These are phyloP conservation scores for Quercus bicolor DNA, from an alignment of 306 rosid species.

Conservation along the genomic window DNA sequence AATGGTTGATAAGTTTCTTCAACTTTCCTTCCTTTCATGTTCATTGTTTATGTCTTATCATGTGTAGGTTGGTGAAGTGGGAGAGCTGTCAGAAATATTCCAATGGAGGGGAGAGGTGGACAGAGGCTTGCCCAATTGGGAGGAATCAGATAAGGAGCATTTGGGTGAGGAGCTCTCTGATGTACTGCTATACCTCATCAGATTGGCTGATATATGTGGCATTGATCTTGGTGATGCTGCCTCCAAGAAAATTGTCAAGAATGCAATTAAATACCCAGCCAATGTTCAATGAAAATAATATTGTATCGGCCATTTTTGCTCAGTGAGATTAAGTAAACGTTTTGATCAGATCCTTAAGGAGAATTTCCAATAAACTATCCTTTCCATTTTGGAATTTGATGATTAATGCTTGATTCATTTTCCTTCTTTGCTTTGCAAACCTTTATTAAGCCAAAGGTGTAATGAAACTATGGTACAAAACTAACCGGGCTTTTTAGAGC, in stretches of 20 bases:
- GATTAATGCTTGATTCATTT: not conserved
- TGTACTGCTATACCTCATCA: slow-evolving; percentile 44
- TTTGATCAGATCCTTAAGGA: not conserved
- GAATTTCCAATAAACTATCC: not conserved
- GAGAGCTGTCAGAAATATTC: slow-evolving; percentile 54
- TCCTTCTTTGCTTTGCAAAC: not conserved
- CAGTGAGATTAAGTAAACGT: not conserved
- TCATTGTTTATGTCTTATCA: not conserved
- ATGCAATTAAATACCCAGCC: slow-evolving; percentile 48
- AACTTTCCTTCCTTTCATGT: not conserved
- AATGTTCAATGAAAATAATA: not conserved
- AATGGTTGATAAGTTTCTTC: not conserved
- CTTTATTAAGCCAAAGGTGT: too few relatives aligned
- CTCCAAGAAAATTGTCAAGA: slow-evolving; percentile 40
- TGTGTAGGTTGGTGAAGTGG: slow-evolving; percentile 51
- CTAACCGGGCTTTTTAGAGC: too few relatives aligned
- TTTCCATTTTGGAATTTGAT: not conserved
- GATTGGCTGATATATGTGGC: slow-evolving; percentile 50
- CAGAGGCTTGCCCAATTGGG: slow-evolving; percentile 51
- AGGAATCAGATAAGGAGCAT: slow-evolving; percentile 49
- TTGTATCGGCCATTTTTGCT: not conserved
- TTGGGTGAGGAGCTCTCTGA: slow-evolving; percentile 56
- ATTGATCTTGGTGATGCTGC: slow-evolving; percentile 46
- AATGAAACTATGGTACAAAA: too few relatives aligned
- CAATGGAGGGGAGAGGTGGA: slow-evolving; percentile 63